Base-by-base conservation (phyloP, 768 basidiomycete genomes). In the Lactarius akahatsu region DNA sequence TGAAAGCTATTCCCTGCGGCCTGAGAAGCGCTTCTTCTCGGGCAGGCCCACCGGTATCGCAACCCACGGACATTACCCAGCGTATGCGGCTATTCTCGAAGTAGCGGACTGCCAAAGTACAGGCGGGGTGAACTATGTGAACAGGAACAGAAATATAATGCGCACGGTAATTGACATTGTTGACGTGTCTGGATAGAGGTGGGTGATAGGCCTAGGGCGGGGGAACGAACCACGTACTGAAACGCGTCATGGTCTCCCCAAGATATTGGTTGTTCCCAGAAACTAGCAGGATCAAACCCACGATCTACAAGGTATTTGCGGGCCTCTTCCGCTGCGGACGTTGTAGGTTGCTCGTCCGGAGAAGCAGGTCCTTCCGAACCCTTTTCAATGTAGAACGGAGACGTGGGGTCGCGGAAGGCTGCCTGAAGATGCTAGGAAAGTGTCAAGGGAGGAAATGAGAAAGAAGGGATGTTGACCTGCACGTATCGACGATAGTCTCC, bases 201-300 rank as follows among this genome's bases (percentile, higher is more conserved):
- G 15, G n/a, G 32, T 66, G 36, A 8, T 26, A 15, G 9, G 16
- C 23, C 6, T n/a, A 23, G 30, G 11, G 11, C 23, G 45, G 36
- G 36, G 36, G 30, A 30, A 30, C 30, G 30, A 11, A 38, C 20
- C 26, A 80, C 88, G 52, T 73, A 90, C 91, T 87, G 86, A 72
- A 91, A 90, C 0, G 90, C 78, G 71, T 92, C 91, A 36, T 88
- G 86, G 69, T 92, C 87, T 59, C 91, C 91, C 90, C 90, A 92
- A 0, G 81, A 85, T n/a, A 92, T 83, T 16, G 77, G 78, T 72
- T 92, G 90, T 72, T 91, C 88, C 86, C 87, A 91, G 63, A 92
- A 86, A n/a, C 87, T 89, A 32, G 74, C 69, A 2, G 84, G 80
- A 72, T 91, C 87, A 67, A 85, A 85, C 0, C 88, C 87, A 20